Percentiles rank a stretch among this genome's conserved stretches.
phyloP scores from a whole-genome alignment of 306 rosid genomes.

The Castanea sativa region DNA sequence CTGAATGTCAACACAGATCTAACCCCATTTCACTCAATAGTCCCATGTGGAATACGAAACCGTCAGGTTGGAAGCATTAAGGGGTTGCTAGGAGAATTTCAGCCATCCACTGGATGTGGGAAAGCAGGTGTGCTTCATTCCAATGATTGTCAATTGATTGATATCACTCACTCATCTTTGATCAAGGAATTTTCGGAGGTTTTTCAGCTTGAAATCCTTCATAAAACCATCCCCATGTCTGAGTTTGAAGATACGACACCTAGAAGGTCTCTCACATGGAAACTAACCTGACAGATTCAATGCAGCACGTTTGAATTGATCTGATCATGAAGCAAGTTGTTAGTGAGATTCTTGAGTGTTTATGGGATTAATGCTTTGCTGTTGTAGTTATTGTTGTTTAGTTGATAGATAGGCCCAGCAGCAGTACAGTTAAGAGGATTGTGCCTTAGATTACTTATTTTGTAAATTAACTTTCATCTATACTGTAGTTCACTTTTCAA shows the following conservation, averaged over 20 bases:
- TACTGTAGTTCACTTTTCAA: no score
- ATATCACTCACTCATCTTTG: constrained; percentile 47
- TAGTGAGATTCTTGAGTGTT: neutral
- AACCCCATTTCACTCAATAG: constrained; percentile 56
- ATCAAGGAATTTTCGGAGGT: constrained; percentile 59
- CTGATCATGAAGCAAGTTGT: neutral
- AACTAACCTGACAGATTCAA: neutral
- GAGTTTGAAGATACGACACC: constrained; percentile 19
- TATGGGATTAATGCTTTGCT: neutral
- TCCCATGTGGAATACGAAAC: constrained; percentile 67
- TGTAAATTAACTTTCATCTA: no score
- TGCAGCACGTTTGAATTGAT: neutral
- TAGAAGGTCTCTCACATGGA: neutral
- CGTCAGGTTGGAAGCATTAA: constrained; percentile 66
- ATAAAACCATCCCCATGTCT: constrained; percentile 26
- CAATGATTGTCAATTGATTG: constrained; percentile 41
- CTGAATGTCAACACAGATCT: constrained; percentile 68
- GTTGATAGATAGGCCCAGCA: neutral
- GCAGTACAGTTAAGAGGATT: neutral
- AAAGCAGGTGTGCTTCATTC: constrained; percentile 4
- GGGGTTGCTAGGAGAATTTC: constrained; percentile 40
- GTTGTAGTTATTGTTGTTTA: neutral
- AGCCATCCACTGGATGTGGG: constrained; percentile 12
- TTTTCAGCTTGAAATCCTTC: constrained; percentile 47
- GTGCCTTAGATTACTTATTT: neutral